Conservation (phyloP, 2,329 filamentous ascomycete genomes). For the Claviceps africana region DNA sequence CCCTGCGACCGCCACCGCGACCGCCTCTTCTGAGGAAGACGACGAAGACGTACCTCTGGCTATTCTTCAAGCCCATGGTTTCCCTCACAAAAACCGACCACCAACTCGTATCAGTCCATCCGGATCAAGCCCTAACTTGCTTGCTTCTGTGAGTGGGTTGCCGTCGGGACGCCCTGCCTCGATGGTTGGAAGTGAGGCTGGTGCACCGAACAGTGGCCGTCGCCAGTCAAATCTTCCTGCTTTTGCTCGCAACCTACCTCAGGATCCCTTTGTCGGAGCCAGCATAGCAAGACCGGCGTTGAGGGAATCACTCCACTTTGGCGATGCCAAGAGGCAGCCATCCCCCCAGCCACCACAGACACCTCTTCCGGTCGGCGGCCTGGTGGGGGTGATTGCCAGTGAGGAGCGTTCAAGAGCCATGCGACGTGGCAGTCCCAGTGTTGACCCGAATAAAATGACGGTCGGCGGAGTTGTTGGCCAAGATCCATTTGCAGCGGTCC, state of each 20-base stretch:
- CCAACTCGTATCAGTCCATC: conserved; percentile 52
- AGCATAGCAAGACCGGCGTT: conserved; percentile 58
- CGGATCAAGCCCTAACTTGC: conserved; percentile 59
- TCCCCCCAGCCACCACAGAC: conserved; percentile 23
- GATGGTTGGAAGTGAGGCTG: conserved; percentile 26
- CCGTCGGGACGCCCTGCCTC: conserved; percentile 40
- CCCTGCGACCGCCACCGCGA: conserved; percentile 28
- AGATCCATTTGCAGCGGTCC: conserved; percentile 36
- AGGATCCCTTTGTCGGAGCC: conserved; percentile 74
- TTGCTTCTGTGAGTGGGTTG: conserved; percentile 34
- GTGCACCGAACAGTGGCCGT: conserved; percentile 16
- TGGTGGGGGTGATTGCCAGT: conserved; percentile 76
- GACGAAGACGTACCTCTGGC: conserved; percentile 81
- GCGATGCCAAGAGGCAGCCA: conserved; percentile 31
- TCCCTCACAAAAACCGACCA: conserved; percentile 64
- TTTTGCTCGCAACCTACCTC: conserved; percentile 69
- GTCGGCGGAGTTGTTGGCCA: conserved; percentile 24
- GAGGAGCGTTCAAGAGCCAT: conserved; percentile 70
- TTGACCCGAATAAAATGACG: conserved; percentile 31
- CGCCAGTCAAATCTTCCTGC: conserved; percentile 47
- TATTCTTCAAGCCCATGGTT: conserved; percentile 78
- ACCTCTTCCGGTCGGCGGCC: conserved; percentile 52
- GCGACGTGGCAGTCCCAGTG: conserved; percentile 63
- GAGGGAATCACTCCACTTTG: conserved; percentile 61
- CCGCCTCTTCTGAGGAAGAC: conserved; percentile 63